These are phyloP conservation scores for Cryptosporidium canis DNA, from an alignment of 169 alveolate genomes.

Conservation along the genomic window DNA sequence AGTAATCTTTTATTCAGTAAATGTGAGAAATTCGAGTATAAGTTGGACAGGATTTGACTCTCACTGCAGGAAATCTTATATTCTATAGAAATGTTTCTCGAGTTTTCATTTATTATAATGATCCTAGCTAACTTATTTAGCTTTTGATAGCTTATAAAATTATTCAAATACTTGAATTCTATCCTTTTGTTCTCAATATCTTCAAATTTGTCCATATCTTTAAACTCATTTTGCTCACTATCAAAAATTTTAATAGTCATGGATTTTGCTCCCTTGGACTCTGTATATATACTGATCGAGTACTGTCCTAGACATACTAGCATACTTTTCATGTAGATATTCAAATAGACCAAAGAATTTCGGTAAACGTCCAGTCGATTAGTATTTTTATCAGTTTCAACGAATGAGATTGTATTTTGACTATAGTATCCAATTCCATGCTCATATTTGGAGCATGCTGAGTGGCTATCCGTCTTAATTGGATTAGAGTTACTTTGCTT, in stretches of 20 bases:
- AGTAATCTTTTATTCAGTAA: not conserved
- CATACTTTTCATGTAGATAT: not conserved
- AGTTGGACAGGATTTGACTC: not conserved
- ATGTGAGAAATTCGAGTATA: not conserved
- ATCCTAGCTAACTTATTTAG: not conserved
- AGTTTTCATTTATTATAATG: not conserved
- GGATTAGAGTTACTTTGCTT: not conserved
- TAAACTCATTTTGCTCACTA: not conserved
- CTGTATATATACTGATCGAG: not conserved
- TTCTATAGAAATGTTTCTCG: not conserved
- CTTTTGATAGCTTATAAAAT: not conserved
- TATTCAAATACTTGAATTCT: not conserved
- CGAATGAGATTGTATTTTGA: not conserved
- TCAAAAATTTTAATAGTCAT: not conserved
- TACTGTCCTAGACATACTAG: not conserved
- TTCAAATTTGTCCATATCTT: not conserved
- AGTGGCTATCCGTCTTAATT: not conserved
- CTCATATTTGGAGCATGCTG: conserved; percentile 18
- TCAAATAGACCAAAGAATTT: not conserved
- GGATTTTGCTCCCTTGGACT: not conserved
- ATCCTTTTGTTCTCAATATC: not conserved
- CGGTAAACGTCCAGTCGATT: not conserved
- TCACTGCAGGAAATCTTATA: not conserved
- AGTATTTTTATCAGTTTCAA: not conserved
- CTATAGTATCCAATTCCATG: not conserved